These are phyloP conservation scores for Allium sativum DNA, from an alignment of 106 monocot genomes.

Conservation along the genomic window DNA sequence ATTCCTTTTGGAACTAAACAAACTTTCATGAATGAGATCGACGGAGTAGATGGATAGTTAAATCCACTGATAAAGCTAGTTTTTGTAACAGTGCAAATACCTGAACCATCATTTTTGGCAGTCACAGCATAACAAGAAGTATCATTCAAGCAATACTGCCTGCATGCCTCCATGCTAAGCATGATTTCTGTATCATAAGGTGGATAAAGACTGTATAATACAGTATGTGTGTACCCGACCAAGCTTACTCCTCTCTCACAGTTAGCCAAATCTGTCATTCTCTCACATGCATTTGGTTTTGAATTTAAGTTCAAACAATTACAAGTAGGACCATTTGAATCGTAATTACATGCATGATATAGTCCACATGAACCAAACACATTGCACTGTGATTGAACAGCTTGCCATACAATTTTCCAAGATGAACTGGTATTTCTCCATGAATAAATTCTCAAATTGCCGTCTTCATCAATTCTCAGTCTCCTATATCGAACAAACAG, in stretches of 20 bases:
- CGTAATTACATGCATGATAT: slow-evolving; percentile 25
- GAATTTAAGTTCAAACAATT: slow-evolving; percentile 18
- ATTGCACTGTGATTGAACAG: slow-evolving; percentile 32
- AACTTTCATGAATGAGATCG: slow-evolving; percentile 30
- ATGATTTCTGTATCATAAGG: slow-evolving; percentile 31
- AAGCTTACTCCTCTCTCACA: slow-evolving; percentile 17
- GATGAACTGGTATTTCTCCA: slow-evolving; percentile 15
- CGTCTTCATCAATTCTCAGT: slow-evolving; percentile 29
- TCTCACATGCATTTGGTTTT: slow-evolving; percentile 13
- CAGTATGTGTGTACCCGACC: slow-evolving; percentile 15
- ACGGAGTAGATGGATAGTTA: slow-evolving; percentile 20
- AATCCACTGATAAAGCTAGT: slow-evolving; percentile 30
- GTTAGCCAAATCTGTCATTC: slow-evolving; percentile 26
- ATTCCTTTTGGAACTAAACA: slow-evolving; percentile 32
- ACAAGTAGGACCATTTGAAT: slow-evolving; percentile 16
- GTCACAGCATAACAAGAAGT: slow-evolving; percentile 29
- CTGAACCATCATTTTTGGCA: slow-evolving; percentile 31
- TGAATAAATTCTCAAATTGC: slow-evolving; percentile 40
- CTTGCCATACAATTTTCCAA: slow-evolving; percentile 35
- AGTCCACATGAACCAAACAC: slow-evolving; percentile 36
- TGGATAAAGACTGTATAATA: slow-evolving; percentile 35
- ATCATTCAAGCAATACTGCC: slow-evolving; percentile 26
- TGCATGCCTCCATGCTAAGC: slow-evolving; percentile 20
- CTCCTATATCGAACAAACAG: slow-evolving; percentile 20
- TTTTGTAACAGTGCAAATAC: slow-evolving; percentile 27